Conservation (phyloP, 2,329 filamentous ascomycete species). For the Aspergillus transmontanensis region DNA sequence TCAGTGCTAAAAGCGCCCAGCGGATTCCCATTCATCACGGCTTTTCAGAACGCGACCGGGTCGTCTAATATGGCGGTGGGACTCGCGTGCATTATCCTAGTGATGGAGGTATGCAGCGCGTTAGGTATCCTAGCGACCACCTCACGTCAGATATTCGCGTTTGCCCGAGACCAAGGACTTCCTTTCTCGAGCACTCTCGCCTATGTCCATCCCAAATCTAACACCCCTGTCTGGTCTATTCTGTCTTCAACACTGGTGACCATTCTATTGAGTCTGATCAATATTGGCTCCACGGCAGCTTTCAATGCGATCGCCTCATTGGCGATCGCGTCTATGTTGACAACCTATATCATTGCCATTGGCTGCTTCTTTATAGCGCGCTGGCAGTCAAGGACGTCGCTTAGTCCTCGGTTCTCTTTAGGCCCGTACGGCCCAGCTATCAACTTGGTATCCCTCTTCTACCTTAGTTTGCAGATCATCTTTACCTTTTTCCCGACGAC, state of each 20-base stretch:
- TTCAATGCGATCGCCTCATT: conserved; percentile 58
- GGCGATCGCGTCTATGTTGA: conserved; percentile 52
- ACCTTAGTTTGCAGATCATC: conserved; percentile 29
- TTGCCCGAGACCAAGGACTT: conserved; percentile 45
- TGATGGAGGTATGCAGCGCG: conserved; percentile 13
- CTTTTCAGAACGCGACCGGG: neutral
- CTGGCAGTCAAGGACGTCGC: neutral
- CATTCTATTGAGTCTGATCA: conserved; percentile 49
- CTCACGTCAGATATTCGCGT: conserved; percentile 44
- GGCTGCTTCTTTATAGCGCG: conserved; percentile 18
- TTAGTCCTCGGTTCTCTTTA: neutral
- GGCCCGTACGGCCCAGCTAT: neutral
- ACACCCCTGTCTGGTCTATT: conserved; percentile 46
- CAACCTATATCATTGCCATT: conserved; percentile 53
- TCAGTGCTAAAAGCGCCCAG: conserved; percentile 44
- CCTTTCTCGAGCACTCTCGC: conserved; percentile 30
- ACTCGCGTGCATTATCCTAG: neutral
- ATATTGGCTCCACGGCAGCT: conserved; percentile 52
- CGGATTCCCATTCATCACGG: conserved; percentile 49
- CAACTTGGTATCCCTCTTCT: neutral
- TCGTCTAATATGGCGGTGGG: neutral
- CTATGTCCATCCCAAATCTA: conserved; percentile 37
- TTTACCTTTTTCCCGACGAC: conserved; percentile 34
- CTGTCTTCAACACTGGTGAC: conserved; percentile 31
- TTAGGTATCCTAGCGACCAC: conserved; percentile 33